A percentile compares a stretch with the other conserved stretches of the same genome.
phyloP scores from a whole-genome alignment of 1,139 yeast species.

The Tardiomyces depauwii region DNA sequence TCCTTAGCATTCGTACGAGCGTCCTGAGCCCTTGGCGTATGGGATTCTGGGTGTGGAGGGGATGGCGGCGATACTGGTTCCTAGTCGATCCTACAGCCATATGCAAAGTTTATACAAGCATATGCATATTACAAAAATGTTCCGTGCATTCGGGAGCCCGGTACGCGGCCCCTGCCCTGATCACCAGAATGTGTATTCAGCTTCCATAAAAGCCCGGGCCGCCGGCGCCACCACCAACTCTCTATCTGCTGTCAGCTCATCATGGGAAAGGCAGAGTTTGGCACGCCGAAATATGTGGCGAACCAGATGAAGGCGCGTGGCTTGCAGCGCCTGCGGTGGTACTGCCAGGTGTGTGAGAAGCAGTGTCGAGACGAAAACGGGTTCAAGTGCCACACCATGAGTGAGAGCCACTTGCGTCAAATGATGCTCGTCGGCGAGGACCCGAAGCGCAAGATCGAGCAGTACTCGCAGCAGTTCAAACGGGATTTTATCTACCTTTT shows the following conservation, averaged over 20 bases:
- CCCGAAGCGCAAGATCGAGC: slow-evolving; percentile 40
- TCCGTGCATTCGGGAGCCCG: not conserved
- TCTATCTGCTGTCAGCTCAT: slow-evolving; percentile 1
- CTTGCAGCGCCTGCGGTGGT: slow-evolving; percentile 72
- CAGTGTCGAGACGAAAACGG: slow-evolving; percentile 97
- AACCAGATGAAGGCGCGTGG: slow-evolving; percentile 77
- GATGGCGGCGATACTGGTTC: too few relatives aligned
- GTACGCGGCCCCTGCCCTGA: not conserved
- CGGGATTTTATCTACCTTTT: slow-evolving; percentile 55
- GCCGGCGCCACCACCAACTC: too few relatives aligned
- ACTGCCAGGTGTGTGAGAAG: slow-evolving; percentile 85
- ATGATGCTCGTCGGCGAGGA: slow-evolving; percentile 33
- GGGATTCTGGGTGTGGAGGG: too few relatives aligned
- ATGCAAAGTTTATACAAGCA: too few relatives aligned
- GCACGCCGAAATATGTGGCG: slow-evolving; percentile 72
- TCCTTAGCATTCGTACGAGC: not conserved
- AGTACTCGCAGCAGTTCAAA: slow-evolving; percentile 51
- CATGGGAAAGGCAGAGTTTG: slow-evolving; percentile 58
- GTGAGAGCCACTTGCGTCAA: slow-evolving; percentile 62
- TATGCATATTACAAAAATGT: not conserved
- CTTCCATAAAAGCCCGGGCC: too few relatives aligned
- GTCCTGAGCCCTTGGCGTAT: not conserved
- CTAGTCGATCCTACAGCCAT: too few relatives aligned
- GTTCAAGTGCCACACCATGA: slow-evolving; percentile 71
- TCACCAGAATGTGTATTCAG: not conserved